Evolutionary conservation across 1,139 yeast genomes (phyloP).

Genomic region (Suhomyces coccinellae): DNA sequence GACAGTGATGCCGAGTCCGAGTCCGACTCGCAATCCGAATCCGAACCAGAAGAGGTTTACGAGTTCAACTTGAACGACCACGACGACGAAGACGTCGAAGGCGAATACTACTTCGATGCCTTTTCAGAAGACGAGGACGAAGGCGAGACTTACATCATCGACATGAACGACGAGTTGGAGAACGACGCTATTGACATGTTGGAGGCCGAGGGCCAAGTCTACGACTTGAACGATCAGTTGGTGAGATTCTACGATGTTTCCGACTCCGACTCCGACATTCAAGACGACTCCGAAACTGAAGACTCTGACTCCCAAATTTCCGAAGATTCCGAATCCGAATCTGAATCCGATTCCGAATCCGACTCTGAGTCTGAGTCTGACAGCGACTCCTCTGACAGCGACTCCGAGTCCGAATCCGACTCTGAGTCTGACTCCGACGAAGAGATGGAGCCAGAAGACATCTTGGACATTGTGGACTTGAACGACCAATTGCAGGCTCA

Average conservation of each 20-base stretch:
- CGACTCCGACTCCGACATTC: not conserved
- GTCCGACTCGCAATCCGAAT: constrained; percentile 11
- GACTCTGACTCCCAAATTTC: constrained; percentile 10
- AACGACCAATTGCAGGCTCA: constrained; percentile 40
- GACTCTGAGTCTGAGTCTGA: constrained; percentile 7
- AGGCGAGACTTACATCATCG: constrained; percentile 24
- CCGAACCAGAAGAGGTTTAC: constrained; percentile 25
- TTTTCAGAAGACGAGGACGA: constrained; percentile 17
- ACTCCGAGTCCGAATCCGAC: constrained; percentile 18
- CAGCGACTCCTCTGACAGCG: not conserved
- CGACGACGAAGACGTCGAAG: constrained; percentile 17
- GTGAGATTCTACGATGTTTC: constrained; percentile 36
- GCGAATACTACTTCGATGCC: constrained; percentile 6
- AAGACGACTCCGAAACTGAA: constrained; percentile 18
- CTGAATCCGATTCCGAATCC: constrained; percentile 8
- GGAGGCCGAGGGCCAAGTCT: constrained; percentile 37
- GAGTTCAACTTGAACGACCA: constrained; percentile 27
- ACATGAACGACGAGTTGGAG: constrained; percentile 41
- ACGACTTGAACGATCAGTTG: constrained; percentile 44
- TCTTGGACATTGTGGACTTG: constrained; percentile 36
- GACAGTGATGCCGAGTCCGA: constrained; percentile 21
- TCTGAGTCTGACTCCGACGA: constrained; percentile 19
- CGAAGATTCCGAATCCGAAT: constrained; percentile 14
- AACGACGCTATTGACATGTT: constrained; percentile 35
- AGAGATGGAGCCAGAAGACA: constrained; percentile 32